A percentile compares a stretch with the other conserved stretches of the same genome.
Conservation (phyloP, 805 yeast genomes). For the Hagleromyces aurorensis region DNA sequence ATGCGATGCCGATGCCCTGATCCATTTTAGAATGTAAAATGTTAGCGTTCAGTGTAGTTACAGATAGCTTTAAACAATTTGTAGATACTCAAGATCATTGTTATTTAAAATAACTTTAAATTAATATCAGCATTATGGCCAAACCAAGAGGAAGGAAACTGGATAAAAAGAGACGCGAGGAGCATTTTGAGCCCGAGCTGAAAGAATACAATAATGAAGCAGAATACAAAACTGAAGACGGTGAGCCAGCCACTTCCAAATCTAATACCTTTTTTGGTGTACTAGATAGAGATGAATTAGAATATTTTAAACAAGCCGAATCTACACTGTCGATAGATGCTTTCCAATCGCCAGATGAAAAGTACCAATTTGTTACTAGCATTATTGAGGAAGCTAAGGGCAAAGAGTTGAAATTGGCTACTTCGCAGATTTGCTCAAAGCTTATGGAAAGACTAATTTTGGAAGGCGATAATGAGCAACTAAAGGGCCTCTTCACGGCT, state of each 20-base stretch:
- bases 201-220: slow-evolving; percentile 6
- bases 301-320: slow-evolving; percentile 90
- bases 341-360: slow-evolving; percentile 66
- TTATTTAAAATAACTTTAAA: too few species aligned
- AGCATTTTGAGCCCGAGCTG: slow-evolving; percentile 15
- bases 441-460: slow-evolving; percentile 80
- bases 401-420: slow-evolving; percentile 83
- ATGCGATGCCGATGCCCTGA: too few species aligned
- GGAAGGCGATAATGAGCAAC: slow-evolving; percentile 53
- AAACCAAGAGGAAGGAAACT: slow-evolving; percentile 39
- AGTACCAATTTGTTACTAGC: slow-evolving; percentile 60
- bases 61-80: too few species aligned
- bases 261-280: slow-evolving; percentile 68
- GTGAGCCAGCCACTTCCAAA: slow-evolving; percentile 8
- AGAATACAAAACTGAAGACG: slow-evolving; percentile 6
- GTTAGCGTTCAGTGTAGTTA: too few species aligned
- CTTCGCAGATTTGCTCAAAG: slow-evolving; percentile 92
- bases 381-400: slow-evolving; percentile 82
- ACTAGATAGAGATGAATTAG: slow-evolving; percentile 74
- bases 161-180: slow-evolving; percentile 24
- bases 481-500: slow-evolving; percentile 55
- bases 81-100: too few species aligned
- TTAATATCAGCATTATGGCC: slow-evolving; percentile 7
- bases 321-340: slow-evolving; percentile 74
- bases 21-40: too few species aligned